Evolutionary conservation across 139 green algal species (phyloP), one percentile per base, ranked within the genome.

Genomic region (Mesotaenium endlicherianum): DNA sequence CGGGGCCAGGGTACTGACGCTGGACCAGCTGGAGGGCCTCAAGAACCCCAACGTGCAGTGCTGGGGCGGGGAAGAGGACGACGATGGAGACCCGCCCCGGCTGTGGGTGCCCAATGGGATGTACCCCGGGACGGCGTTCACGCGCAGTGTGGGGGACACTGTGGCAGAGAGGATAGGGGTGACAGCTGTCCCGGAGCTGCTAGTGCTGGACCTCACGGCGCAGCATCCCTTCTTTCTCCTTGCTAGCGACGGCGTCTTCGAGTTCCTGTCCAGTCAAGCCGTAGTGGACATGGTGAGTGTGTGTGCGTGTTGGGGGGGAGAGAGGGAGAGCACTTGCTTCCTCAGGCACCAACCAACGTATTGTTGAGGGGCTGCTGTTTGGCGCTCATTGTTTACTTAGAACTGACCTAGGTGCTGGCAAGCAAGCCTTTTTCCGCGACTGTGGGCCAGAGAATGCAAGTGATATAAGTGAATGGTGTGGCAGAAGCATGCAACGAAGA

Each of bases 91-190:
- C 87, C 95, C 96, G 0, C 96, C 95, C 0, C 89, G 96, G 6
- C 86, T 99, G 42, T 99, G 95, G 94, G 88, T 92, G 0, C 90
- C 90, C 0, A 91, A 93, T 82, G 93, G 91, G 31, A 93, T 93
- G 43, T 98, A 93, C 81, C 96, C 96, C 2, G 96, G 96, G 38
- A 98, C 95, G 0, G 96, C 95, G 8, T 99, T 98, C 91, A 98
- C 96, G 0, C 90, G 96, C 41, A 94, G 87, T 89, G 94, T 99
- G 55, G 96, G 96, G 0, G 96, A 99, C 84, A 89, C 78, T 39
- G 92, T 92, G 30, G 95, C 95, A 0, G 95, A 98, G 92, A 64
- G 82, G 17, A 95, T 98, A 47, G 95, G 95, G 0, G 95, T 98
- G 59, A 92, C 91, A 57, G 93, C 95, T 26, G 93, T 97, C 45